Base-by-base conservation (phyloP, 2,329 filamentous ascomycete genomes). In the Sarocladium kiliense region DNA sequence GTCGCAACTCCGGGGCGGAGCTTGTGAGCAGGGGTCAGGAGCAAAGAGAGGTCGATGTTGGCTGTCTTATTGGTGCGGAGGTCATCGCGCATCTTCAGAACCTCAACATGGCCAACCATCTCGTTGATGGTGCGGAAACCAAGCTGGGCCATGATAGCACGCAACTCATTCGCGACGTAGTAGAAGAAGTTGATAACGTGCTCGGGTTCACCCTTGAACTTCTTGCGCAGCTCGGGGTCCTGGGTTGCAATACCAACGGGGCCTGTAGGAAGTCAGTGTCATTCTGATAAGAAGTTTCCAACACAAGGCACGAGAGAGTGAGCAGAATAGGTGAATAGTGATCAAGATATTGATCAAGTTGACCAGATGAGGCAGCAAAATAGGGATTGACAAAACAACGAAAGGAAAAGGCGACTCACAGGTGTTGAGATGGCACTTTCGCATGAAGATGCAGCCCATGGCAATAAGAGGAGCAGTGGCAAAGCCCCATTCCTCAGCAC, bases 141-240 rank as follows among this genome's bases (percentile, higher is more conserved):
- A 64, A 97, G 85, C 74, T 89, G 91, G 53, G 93, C 92, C 93
- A 97, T 97, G 73, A 97, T 96, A 34, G 92, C 91, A 68, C 93
- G 87, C 57, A 97, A 84, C 76, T 97, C 93, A 67, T 97, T 97
- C 63, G 93, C 89, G 54, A 97, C 81, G 66, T 97, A 97, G 77
- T 97, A 97, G 77, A 96, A 96, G 79, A 97, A 97, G 80, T 97
- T 97, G 73, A 97, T 97, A 56, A 96, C 92, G 64, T 97, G 91
- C 75, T 97, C 93, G 11, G 93, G 92, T 1, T 90, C 92, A 59
- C 93, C 93, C 62, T 86, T 79, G 73, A 97, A 97, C 75, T 97
- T 97, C 80, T 92, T 89, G 58, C 93, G 85, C 2, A 97, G 81
- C 68, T 93, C 88, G n/a, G 91, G 91, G 64, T 97, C 92, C 68